These are phyloP conservation scores for Cladorrhinum sp. DNA, from an alignment of 2,329 filamentous ascomycete genomes.

Conservation along the genomic window DNA sequence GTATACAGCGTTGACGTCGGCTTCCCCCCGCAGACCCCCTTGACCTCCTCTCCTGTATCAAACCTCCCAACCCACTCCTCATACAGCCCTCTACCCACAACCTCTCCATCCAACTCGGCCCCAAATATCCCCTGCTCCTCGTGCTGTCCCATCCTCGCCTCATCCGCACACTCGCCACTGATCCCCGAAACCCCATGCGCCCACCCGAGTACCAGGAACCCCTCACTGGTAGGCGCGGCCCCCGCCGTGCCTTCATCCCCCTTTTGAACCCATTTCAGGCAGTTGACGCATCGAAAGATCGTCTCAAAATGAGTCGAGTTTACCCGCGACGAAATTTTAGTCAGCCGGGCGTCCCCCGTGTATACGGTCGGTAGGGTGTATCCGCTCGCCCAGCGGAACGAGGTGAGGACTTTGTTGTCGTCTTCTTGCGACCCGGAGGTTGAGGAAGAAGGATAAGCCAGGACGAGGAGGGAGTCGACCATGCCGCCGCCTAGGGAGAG, in stretches of 20 bases:
- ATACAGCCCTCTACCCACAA: constrained; percentile 18
- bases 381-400: constrained; percentile 50
- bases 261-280: constrained; percentile 43
- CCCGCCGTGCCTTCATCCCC: constrained; percentile 34
- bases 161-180: constrained; percentile 31
- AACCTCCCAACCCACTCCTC: constrained; percentile 14
- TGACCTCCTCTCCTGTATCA: not conserved
- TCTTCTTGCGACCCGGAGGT: too few relatives aligned
- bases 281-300: constrained; percentile 56
- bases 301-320: constrained; percentile 54
- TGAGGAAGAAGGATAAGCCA: constrained; percentile 44
- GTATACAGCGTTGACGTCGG: constrained; percentile 27
- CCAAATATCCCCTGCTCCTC: constrained; percentile 28
- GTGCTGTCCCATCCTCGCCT: constrained; percentile 27
- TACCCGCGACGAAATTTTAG: constrained; percentile 51
- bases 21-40: constrained; percentile 13
- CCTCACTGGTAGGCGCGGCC: constrained; percentile 30
- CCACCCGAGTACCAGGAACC: constrained; percentile 43
- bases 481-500: constrained; percentile 47
- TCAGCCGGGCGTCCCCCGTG: constrained; percentile 54
- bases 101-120: constrained; percentile 18
- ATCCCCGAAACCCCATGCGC: constrained; percentile 39
- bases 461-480: constrained; percentile 48
- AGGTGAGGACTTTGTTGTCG: constrained; percentile 45
- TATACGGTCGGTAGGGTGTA: constrained; percentile 54